phyloP scores from a whole-genome alignment of 2,329 filamentous ascomycete species.

The Chaetothyriales sp. region DNA sequence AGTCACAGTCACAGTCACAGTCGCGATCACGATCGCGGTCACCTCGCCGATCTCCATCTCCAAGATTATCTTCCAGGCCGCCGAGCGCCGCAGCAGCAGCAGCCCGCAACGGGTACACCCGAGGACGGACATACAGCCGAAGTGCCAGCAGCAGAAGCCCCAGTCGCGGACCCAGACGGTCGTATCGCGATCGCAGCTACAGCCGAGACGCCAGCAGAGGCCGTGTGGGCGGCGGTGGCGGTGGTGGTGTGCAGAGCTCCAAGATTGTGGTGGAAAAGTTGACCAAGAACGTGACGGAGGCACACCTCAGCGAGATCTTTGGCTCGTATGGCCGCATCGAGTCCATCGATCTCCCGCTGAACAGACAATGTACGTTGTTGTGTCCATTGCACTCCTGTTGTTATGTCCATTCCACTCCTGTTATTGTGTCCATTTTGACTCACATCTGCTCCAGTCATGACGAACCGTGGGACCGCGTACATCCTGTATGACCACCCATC shows the following conservation, averaged over 20 bases:
- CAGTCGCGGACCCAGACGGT: conserved; percentile 24
- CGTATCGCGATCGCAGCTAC: conserved; percentile 26
- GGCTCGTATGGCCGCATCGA: conserved; percentile 71
- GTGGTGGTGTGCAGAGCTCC: conserved; percentile 24
- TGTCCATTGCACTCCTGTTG: conserved; percentile 25
- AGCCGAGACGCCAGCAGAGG: conserved; percentile 22
- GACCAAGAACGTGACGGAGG: conserved; percentile 84
- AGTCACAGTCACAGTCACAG: conserved; percentile 15
- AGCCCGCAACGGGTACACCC: conserved; percentile 17
- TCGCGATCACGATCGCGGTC: conserved; percentile 3
- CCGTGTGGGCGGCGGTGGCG: too few relatives aligned
- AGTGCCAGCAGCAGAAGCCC: conserved; percentile 25
- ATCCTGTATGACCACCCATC: conserved; percentile 64
- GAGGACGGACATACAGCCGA: conserved; percentile 10
- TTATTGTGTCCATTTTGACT: conserved; percentile 26
- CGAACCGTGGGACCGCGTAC: conserved; percentile 85
- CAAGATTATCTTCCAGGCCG: conserved; percentile 19
- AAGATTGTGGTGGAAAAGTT: conserved; percentile 93
- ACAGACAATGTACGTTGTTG: conserved; percentile 71
- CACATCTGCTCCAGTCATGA: conserved; percentile 46
- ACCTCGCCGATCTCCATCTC: conserved; percentile 11
- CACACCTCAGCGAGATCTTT: conserved; percentile 83
- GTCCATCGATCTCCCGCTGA: conserved; percentile 80
- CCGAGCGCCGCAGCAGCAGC: too few relatives aligned
- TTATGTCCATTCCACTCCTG: conserved; percentile 28